Conservation (phyloP, 2,329 filamentous ascomycete species). For the Diaporthe aspalathi region DNA sequence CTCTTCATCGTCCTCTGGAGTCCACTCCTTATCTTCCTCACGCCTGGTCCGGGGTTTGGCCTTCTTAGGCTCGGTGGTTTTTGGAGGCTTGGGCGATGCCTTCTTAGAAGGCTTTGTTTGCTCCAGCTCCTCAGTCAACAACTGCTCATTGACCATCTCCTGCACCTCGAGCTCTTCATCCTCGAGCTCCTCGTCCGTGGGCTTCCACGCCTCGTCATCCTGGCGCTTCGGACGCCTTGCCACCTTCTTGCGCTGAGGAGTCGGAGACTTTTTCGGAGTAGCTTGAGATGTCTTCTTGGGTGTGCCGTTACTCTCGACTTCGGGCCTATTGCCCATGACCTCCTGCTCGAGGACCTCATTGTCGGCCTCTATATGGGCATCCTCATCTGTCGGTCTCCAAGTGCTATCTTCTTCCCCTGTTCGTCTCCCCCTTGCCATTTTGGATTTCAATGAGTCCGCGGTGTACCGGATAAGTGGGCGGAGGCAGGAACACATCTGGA, state of each 20-base stretch:
- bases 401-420: slow-evolving; percentile 27
- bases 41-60: background rate
- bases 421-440: slow-evolving; percentile 35
- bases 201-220: slow-evolving; percentile 37
- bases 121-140: slow-evolving; percentile 13
- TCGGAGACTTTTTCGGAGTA: slow-evolving; percentile 4
- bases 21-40: slow-evolving; percentile 34
- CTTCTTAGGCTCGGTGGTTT: background rate
- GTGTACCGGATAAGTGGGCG: background rate
- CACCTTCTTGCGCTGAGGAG: slow-evolving; percentile 28
- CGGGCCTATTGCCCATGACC: background rate
- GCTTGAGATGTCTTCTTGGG: background rate
- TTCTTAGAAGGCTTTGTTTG: background rate
- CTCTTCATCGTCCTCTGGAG: slow-evolving; percentile 4
- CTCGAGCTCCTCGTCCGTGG: slow-evolving; percentile 37
- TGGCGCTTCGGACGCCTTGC: slow-evolving; percentile 15
- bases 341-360: slow-evolving; percentile 34
- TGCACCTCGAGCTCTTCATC: slow-evolving; percentile 38
- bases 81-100: background rate
- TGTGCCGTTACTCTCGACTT: background rate
- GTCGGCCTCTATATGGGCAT: slow-evolving; percentile 23
- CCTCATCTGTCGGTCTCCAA: slow-evolving; percentile 36
- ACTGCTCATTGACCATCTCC: slow-evolving; percentile 38
- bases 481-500: too few species aligned
- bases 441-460: background rate